A percentile compares a stretch with the other conserved stretches of the same genome.
These are phyloP conservation scores for Vickermania spadyakhi DNA, from an alignment of 208 protist species.

Conservation along the genomic window DNA sequence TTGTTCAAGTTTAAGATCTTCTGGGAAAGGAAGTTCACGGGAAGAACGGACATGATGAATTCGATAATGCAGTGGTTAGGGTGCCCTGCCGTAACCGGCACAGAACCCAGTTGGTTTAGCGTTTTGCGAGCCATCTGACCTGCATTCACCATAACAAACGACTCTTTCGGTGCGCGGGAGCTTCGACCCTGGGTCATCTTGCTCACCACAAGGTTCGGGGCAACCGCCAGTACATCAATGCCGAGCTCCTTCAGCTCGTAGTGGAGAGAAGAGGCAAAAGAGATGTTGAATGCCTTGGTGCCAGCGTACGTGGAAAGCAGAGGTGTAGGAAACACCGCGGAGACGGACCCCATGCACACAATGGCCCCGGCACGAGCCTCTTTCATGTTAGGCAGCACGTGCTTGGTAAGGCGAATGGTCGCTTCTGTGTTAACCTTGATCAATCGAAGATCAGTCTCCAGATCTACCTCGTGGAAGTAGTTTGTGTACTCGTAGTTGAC, in stretches of 20 bases:
- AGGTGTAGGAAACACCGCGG: conserved; percentile 58
- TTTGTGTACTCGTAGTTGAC: conserved; percentile 89
- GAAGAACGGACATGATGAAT: conserved; percentile 15
- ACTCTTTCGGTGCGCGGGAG: conserved; percentile 44
- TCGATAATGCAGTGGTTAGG: conserved; percentile 53
- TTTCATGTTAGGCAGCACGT: conserved; percentile 67
- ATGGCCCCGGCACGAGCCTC: conserved; percentile 58
- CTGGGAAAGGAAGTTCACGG: conserved; percentile 16
- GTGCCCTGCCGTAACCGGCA: conserved; percentile 36
- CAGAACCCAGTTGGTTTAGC: conserved; percentile 51
- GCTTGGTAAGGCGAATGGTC: conserved; percentile 78
- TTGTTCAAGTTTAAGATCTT: conserved; percentile 29
- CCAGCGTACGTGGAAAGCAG: conserved; percentile 77
- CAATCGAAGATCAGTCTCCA: conserved; percentile 50
- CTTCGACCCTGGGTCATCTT: conserved; percentile 71
- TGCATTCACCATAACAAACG: conserved; percentile 61
- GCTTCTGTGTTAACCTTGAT: conserved; percentile 87
- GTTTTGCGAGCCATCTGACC: conserved; percentile 59
- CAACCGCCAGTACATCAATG: conserved; percentile 58
- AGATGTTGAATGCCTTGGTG: conserved; percentile 80
- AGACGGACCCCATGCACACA: conserved; percentile 62
- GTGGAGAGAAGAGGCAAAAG: conserved; percentile 43
- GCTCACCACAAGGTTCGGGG: conserved; percentile 76
- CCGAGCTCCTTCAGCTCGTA: conserved; percentile 55
- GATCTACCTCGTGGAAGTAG: conserved; percentile 78